Conservation (phyloP, 73 alveolate species). For the Blepharisma japonicum region DNA sequence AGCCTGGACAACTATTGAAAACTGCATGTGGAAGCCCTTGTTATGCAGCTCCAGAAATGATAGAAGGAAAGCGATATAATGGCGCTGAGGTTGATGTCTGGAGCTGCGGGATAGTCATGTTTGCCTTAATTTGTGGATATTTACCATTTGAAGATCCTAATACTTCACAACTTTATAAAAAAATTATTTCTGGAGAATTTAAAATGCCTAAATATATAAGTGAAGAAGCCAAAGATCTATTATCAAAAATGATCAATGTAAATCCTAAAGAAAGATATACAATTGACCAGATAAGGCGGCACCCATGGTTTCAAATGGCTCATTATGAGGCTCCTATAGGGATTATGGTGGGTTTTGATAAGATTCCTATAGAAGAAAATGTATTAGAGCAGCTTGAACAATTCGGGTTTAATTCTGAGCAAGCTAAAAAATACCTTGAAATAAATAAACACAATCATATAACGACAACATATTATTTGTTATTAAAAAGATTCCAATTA, state of each 20-base stretch:
- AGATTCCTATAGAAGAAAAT: constrained; percentile 80
- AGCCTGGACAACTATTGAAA: constrained; percentile 69
- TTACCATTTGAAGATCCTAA: constrained; percentile 87
- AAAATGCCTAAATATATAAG: constrained; percentile 59
- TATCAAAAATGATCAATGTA: constrained; percentile 64
- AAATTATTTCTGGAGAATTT: constrained; percentile 77
- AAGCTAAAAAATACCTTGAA: constrained; percentile 75
- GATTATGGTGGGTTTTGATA: constrained; percentile 69
- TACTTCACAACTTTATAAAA: constrained; percentile 75
- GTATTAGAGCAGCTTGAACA: constrained; percentile 58
- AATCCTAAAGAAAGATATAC: constrained; percentile 79
- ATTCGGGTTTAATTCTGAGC: constrained; percentile 65
- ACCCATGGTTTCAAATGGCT: constrained; percentile 60
- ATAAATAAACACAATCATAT: constrained; percentile 88
- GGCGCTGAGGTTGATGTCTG: constrained; percentile 75
- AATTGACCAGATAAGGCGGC: constrained; percentile 73
- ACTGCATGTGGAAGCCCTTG: constrained; percentile 99
- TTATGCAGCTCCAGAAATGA: constrained; percentile 98
- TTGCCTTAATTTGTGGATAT: constrained; percentile 84
- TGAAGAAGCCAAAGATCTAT: constrained; percentile 64
- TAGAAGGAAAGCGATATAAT: constrained; percentile 73
- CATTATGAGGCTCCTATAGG: constrained; percentile 72
- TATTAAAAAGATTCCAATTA: constrained; percentile 60
- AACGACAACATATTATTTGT: constrained; percentile 87
- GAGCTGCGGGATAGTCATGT: constrained; percentile 79